phyloP scores from a whole-genome alignment of 1,284 basidiomycete genomes.

The Leccinum subrobustum region DNA sequence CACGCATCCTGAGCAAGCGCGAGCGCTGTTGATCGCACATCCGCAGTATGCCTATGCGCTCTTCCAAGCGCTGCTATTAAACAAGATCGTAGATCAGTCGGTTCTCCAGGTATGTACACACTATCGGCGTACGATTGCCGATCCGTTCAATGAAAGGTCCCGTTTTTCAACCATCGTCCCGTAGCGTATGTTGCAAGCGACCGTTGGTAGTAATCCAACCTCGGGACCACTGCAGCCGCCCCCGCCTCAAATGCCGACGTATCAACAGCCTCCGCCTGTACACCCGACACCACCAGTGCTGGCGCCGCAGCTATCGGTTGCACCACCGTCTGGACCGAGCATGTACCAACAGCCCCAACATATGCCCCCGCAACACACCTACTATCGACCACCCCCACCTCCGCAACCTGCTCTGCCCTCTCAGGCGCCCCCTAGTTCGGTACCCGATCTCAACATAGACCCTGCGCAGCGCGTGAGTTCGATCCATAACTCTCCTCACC shows the following conservation, averaged over 20 bases:
- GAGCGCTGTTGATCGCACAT: constrained; percentile 74
- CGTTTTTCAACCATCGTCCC: constrained; percentile 19
- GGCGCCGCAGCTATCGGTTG: constrained; percentile 33
- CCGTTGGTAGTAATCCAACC: constrained; percentile 23
- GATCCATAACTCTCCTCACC: not conserved
- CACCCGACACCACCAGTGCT: constrained; percentile 38
- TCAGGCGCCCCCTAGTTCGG: constrained; percentile 28
- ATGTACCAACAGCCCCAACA: constrained; percentile 39
- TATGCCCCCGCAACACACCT: constrained; percentile 44
- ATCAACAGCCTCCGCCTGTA: constrained; percentile 37
- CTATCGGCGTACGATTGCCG: constrained; percentile 13
- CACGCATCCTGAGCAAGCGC: constrained; percentile 89
- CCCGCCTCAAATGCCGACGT: constrained; percentile 33
- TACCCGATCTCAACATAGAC: constrained; percentile 36
- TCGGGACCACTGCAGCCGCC: constrained; percentile 32
- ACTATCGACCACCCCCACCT: constrained; percentile 43
- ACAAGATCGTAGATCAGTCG: constrained; percentile 91
- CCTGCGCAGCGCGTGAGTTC: constrained; percentile 33
- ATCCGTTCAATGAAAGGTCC: constrained; percentile 9
- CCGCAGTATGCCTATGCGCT: constrained; percentile 96
- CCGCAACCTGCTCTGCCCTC: constrained; percentile 31
- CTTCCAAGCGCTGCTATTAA: constrained; percentile 92
- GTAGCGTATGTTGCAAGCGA: constrained; percentile 36
- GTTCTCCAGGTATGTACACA: constrained; percentile 62
- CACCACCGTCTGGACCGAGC: constrained; percentile 34